phyloP scores from a whole-genome alignment of 2,329 filamentous ascomycete genomes.

The Neopestalotiopsis sp. region DNA sequence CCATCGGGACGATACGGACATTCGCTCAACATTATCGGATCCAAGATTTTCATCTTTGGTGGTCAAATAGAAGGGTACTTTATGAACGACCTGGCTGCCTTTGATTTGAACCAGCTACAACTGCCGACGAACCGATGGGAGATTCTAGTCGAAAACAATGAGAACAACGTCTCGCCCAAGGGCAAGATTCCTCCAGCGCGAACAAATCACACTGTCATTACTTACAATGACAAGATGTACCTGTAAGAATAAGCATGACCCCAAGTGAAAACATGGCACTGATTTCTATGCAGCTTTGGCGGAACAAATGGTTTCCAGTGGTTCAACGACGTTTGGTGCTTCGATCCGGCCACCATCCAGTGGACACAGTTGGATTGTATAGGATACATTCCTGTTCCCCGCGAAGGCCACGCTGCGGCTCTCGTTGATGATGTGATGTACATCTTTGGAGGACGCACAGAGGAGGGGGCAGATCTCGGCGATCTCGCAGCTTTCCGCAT shows the following conservation, averaged over 20 bases:
- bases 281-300: constrained; percentile 70
- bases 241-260: constrained; percentile 65
- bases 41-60: constrained; percentile 96
- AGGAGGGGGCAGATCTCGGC: constrained; percentile 89
- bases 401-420: constrained; percentile 92
- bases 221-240: constrained; percentile 91
- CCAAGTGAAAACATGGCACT: not conserved
- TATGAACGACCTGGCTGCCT: constrained; percentile 95
- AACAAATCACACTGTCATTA: constrained; percentile 93
- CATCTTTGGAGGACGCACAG: constrained; percentile 93
- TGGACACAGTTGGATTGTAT: constrained; percentile 96
- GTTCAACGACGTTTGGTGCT: constrained; percentile 99
- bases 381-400: constrained; percentile 91
- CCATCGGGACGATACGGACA: constrained; percentile 94
- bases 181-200: constrained; percentile 81
- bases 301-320: constrained; percentile 94
- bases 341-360: constrained; percentile 79
- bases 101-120: constrained; percentile 94
- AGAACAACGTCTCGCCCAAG: constrained; percentile 61
- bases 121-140: constrained; percentile 94
- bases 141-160: constrained; percentile 79
- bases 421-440: constrained; percentile 99
- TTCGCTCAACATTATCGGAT: constrained; percentile 93
- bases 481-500: constrained; percentile 83
- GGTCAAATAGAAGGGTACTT: constrained; percentile 97